phyloP scores from a whole-genome alignment of 768 basidiomycete species.

The Thelephora ganbajun region DNA sequence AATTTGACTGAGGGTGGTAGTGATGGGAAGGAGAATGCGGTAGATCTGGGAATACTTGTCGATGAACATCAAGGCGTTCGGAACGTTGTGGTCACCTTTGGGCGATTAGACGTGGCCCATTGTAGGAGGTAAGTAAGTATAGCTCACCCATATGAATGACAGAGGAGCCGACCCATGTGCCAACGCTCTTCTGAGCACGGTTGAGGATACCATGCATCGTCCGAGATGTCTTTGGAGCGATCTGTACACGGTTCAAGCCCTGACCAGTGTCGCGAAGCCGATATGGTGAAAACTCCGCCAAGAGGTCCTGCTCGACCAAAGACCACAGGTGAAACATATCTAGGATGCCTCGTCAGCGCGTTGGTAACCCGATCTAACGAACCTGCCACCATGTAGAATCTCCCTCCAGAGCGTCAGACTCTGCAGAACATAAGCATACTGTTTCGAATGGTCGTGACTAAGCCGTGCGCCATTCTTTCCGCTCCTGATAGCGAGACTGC shows the following conservation, averaged over 20 bases:
- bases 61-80: conserved; percentile 79
- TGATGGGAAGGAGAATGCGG: conserved; percentile 78
- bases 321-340: conserved; percentile 87
- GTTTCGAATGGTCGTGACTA: conserved; percentile 74
- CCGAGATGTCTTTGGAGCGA: conserved; percentile 76
- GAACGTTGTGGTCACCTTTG: conserved; percentile 64
- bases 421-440: conserved; percentile 77
- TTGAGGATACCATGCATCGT: conserved; percentile 84
- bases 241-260: conserved; percentile 82
- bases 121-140: too few relatives aligned
- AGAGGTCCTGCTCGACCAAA: conserved; percentile 65
- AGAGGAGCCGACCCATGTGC: conserved; percentile 74
- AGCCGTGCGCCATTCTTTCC: conserved; percentile 70
- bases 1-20: conserved; percentile 67
- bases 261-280: conserved; percentile 82
- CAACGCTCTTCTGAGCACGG: conserved; percentile 69
- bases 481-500: conserved; percentile 66
- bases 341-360: conserved; percentile 13
- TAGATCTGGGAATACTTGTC: conserved; percentile 91
- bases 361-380: neutral
- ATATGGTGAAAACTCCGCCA: conserved; percentile 63
- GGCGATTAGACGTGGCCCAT: neutral
- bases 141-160: conserved; percentile 58
- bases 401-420: conserved; percentile 81
- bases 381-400: conserved; percentile 54